Evolutionary conservation across 2,329 filamentous ascomycete genomes (phyloP).

Genomic region (Fusarium tjaetaba): DNA sequence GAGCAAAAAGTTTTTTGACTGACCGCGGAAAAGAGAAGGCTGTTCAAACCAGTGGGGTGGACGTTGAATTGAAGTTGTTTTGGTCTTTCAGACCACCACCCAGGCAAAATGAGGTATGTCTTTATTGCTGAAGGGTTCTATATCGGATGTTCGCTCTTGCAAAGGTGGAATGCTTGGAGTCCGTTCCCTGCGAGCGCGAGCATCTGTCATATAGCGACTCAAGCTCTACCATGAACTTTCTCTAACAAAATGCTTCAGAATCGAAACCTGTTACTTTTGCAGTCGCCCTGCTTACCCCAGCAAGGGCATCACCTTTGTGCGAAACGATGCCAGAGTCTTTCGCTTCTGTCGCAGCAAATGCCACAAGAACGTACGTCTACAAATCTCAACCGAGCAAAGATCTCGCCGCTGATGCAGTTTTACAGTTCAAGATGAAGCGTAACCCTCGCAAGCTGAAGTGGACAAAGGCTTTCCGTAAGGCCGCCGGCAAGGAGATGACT

Average conservation of each 20-base stretch:
- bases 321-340: slow-evolving; percentile 63
- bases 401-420: slow-evolving; percentile 10
- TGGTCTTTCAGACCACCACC: slow-evolving; percentile 41
- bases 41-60: slow-evolving; percentile 40
- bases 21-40: slow-evolving; percentile 19
- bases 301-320: slow-evolving; percentile 65
- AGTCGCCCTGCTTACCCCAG: slow-evolving; percentile 62
- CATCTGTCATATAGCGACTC: slow-evolving; percentile 2
- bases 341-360: slow-evolving; percentile 70
- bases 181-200: not conserved
- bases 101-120: slow-evolving; percentile 43
- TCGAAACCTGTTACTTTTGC: slow-evolving; percentile 59
- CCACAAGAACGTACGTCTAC: slow-evolving; percentile 63
- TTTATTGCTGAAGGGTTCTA: not conserved
- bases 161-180: not conserved
- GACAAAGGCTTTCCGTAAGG: slow-evolving; percentile 91
- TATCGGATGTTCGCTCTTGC: not conserved
- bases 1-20: slow-evolving; percentile 43
- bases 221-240: slow-evolving; percentile 4
- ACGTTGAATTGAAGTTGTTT: slow-evolving; percentile 41
- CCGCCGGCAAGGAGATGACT: slow-evolving; percentile 84
- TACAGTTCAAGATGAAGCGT: slow-evolving; percentile 93
- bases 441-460: slow-evolving; percentile 97
- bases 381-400: not conserved
- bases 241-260: slow-evolving; percentile 46